Evolutionary conservation across 352 stramenopile genomes (phyloP).

Genomic region (Pythium oligandrum): DNA sequence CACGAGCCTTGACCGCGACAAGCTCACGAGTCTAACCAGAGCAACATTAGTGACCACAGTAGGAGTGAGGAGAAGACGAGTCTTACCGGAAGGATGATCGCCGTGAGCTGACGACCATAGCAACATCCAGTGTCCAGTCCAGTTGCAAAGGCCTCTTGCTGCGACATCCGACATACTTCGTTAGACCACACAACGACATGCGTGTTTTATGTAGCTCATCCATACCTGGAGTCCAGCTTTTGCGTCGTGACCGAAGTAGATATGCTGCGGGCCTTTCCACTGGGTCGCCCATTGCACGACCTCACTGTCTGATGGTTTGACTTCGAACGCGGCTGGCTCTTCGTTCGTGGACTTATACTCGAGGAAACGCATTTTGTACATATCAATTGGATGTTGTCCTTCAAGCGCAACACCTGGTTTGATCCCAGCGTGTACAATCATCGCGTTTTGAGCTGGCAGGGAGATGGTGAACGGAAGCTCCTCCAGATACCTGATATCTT

Average conservation of each 20-base stretch:
- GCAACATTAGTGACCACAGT: background rate
- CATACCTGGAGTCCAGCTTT: constrained; percentile 70
- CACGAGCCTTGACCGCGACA: constrained; percentile 16
- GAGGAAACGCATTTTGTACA: constrained; percentile 92
- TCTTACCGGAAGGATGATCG: constrained; percentile 79
- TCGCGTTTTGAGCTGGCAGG: constrained; percentile 45
- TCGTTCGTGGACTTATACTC: background rate
- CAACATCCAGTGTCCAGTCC: constrained; percentile 90
- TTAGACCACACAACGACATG: constrained; percentile 1
- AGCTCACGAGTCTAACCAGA: constrained; percentile 13
- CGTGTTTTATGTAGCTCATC: background rate
- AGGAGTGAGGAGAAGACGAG: too few relatives aligned
- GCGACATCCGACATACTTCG: constrained; percentile 1
- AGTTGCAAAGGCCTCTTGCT: constrained; percentile 85
- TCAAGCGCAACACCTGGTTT: constrained; percentile 51
- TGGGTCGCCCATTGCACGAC: constrained; percentile 64
- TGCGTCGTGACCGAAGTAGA: constrained; percentile 92
- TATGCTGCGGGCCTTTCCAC: constrained; percentile 72
- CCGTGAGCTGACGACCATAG: constrained; percentile 85
- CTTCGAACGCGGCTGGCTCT: too few relatives aligned
- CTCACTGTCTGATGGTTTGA: constrained; percentile 4
- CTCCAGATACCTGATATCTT: constrained; percentile 66
- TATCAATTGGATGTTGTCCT: constrained; percentile 81
- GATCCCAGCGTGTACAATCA: constrained; percentile 76
- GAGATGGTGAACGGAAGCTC: constrained; percentile 75